Percentiles rank a stretch among this genome's conserved stretches.
Evolutionary conservation across 75 land plant species (phyloP).

Genomic region (Adiantum capillusveneris): DNA sequence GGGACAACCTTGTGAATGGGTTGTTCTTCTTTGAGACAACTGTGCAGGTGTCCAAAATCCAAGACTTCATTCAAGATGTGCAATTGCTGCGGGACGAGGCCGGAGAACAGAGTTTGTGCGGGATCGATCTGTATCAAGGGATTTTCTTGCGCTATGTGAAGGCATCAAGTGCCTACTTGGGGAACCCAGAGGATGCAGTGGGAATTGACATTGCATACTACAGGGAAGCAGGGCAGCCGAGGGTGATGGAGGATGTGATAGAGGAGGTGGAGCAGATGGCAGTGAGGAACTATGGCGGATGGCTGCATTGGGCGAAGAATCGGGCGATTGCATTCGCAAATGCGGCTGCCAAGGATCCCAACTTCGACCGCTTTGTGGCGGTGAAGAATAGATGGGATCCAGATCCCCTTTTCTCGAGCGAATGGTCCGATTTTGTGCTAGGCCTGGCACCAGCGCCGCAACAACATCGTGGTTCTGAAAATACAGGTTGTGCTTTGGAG

Average conservation of each 20-base stretch:
- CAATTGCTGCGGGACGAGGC: slow-evolving; percentile 38
- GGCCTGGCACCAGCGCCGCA: slow-evolving; percentile 29
- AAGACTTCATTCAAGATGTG: slow-evolving; percentile 51
- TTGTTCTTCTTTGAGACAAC: slow-evolving; percentile 56
- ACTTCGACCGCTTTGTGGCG: slow-evolving; percentile 28
- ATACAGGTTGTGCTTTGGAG: slow-evolving; percentile 61
- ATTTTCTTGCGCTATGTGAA: slow-evolving; percentile 60
- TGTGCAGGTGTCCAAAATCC: slow-evolving; percentile 24
- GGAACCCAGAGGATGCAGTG: slow-evolving; percentile 42
- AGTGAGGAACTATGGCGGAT: slow-evolving; percentile 52
- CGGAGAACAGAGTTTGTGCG: slow-evolving; percentile 39
- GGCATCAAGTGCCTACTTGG: slow-evolving; percentile 54
- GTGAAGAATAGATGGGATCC: slow-evolving; percentile 52
- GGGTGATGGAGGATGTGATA: slow-evolving; percentile 53
- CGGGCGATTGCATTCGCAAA: slow-evolving; percentile 48
- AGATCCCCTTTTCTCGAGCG: slow-evolving; percentile 48
- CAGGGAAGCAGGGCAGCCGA: slow-evolving; percentile 34
- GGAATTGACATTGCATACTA: too few species aligned
- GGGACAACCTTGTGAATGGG: slow-evolving; percentile 59
- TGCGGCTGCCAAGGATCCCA: slow-evolving; percentile 34
- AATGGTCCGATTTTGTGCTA: slow-evolving; percentile 58
- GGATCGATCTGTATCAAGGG: too few species aligned
- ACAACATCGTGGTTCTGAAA: too few species aligned
- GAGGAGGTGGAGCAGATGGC: slow-evolving; percentile 77
- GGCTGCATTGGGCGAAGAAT: slow-evolving; percentile 92